Conservation (phyloP, 176 grass and related monocot genomes). For the bread wheat (Triticum aestivum) region IWGSC_CS_RefSeq_v2.1 NC_057799.1:92782972-92783471, state of each 20-base stretch:
- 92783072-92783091: too few species aligned
- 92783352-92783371: background rate
- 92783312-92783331: constrained; percentile 5
- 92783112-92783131: too few species aligned
- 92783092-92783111: too few species aligned
- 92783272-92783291: background rate
- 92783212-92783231: background rate
- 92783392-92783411: background rate
- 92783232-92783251: background rate
- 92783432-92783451: constrained; percentile 27
- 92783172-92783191: too few species aligned
- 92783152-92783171: too few species aligned
- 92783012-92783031: too few species aligned
- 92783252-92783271: background rate
- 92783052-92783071: too few species aligned
- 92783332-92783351: background rate
- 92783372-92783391: background rate
- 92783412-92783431: background rate
- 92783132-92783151: too few species aligned
- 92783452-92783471: background rate
- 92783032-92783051: too few species aligned
- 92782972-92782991: too few species aligned
- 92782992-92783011: too few species aligned
- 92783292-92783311: background rate
- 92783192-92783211: background rate